Evolutionary conservation across 768 basidiomycete species (phyloP), one percentile per base, ranked within the genome.

Genomic region (Suillus alpinus): DNA sequence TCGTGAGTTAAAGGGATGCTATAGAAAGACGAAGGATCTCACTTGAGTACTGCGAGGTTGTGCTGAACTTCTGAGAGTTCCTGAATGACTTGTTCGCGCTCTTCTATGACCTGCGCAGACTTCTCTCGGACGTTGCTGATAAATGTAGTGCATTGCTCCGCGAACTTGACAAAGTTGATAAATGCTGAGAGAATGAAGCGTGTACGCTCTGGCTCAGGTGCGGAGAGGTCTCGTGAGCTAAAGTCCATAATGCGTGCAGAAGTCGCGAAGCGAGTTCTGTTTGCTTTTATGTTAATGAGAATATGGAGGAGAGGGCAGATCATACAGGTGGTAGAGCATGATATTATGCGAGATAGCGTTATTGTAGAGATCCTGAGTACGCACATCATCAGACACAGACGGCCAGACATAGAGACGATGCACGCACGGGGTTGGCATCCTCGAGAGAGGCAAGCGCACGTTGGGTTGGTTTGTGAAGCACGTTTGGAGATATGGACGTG

Each of bases 111-210:
- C 13, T 79, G 72, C 18, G 84, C 74, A 12, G 86, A 87, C 60
- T 81, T 78, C 13, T 86, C 83, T 46, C 86, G 82, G 29, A 94
- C 75, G n/a, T 81, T 79, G 59, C 78, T 78, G 18, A 89, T 78
- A 62, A 89, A 86, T 2, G 80, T 73, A 43, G 83, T 79, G 66
- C 86, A 87, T 65, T 92, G 89, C 65, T 88, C 90, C 14, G 86
- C 87, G 72, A 95, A 96, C 73, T 92, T 93, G 73, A 94, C 85
- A 71, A 95, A 93, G 75, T 97, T 97, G 78, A 95, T 92, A 66
- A 96, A 90, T 2, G 90, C 93, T 39, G 92, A 92, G 63, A 97
- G 83, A 43, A 91, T 78, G 57, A 83, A 80, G 32, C 88, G 81
- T 0, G 93, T 91, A 32, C 95, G 86, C 44, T 87, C 83, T 31